Percentiles rank a stretch among this genome's conserved stretches.
Conservation (phyloP, 2,329 filamentous ascomycete species). For the Zymoseptoria passerinii region DNA sequence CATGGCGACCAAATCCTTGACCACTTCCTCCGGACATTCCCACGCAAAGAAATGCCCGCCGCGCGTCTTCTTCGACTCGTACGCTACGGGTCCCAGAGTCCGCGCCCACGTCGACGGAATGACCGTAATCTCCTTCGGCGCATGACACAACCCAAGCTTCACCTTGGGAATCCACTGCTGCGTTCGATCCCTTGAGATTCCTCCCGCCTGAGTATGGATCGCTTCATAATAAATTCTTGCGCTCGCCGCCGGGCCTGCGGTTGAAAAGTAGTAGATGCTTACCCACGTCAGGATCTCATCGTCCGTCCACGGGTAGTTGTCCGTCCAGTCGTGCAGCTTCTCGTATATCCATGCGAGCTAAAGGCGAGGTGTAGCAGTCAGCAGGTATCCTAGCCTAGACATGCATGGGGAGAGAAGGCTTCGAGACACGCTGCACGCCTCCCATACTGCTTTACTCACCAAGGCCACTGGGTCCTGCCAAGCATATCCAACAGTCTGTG, state of each 20-base stretch:
- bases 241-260: constrained; percentile 55
- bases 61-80: constrained; percentile 40
- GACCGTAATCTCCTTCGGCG: constrained; percentile 51
- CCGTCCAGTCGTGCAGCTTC: constrained; percentile 70
- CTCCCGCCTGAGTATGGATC: not conserved
- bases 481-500: constrained; percentile 62
- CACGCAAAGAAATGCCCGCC: constrained; percentile 54
- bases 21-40: constrained; percentile 26
- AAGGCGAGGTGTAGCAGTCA: constrained; percentile 36
- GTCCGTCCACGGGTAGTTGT: constrained; percentile 62
- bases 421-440: not conserved
- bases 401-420: not conserved
- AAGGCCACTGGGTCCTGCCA: constrained; percentile 55
- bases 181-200: constrained; percentile 31
- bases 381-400: not conserved
- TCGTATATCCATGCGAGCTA: constrained; percentile 68
- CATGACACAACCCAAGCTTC: constrained; percentile 47
- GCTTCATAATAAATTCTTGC: constrained; percentile 65
- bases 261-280: constrained; percentile 58
- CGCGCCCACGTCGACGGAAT: constrained; percentile 48
- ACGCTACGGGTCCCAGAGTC: constrained; percentile 51
- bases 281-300: constrained; percentile 71
- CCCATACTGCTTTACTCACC: not conserved
- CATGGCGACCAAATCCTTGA: constrained; percentile 14
- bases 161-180: constrained; percentile 38